Conservation (phyloP, 371 early-diverging fungal genomes). For the Mucor plumbeus region DNA sequence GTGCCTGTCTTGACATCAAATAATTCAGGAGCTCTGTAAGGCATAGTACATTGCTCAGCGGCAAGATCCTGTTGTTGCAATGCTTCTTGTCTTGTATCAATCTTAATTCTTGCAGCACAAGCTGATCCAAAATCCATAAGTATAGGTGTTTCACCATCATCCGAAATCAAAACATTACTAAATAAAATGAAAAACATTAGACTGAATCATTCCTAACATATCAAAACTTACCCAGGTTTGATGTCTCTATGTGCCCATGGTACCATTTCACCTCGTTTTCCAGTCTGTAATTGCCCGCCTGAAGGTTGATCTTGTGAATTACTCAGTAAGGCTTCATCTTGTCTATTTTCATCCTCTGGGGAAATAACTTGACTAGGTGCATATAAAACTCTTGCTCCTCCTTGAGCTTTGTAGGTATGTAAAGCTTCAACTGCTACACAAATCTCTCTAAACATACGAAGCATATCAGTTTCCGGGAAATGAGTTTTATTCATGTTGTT, state of each 20-base stretch:
- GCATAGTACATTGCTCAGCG: conserved; percentile 69
- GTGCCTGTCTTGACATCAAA: conserved; percentile 70
- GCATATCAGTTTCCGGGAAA: conserved; percentile 57
- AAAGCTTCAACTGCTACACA: conserved; percentile 61
- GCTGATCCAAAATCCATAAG: conserved; percentile 79
- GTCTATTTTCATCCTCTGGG: conserved; percentile 23
- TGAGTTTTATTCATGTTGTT: conserved; percentile 48
- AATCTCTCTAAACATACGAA: conserved; percentile 58
- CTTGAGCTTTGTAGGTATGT: conserved; percentile 62
- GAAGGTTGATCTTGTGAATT: conserved; percentile 18
- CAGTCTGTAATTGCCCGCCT: conserved; percentile 17
- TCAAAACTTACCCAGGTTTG: conserved; percentile 65
- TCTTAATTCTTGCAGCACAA: conserved; percentile 55
- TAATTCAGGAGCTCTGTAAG: conserved; percentile 78
- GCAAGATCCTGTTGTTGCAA: conserved; percentile 67
- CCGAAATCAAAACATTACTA: conserved; percentile 59
- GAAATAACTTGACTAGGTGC: conserved; percentile 26
- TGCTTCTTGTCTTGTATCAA: conserved; percentile 61
- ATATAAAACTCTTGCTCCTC: conserved; percentile 29
- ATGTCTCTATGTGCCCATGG: conserved; percentile 75
- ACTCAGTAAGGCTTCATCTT: conserved; percentile 24
- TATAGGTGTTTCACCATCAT: conserved; percentile 66
- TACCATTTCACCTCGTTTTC: conserved; percentile 42
- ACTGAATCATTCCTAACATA: neutral
- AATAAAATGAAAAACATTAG: neutral